Evolutionary conservation across 805 yeast species (phyloP), one percentile per base, ranked within the genome.

Genomic region (Ogataea philodendri): DNA sequence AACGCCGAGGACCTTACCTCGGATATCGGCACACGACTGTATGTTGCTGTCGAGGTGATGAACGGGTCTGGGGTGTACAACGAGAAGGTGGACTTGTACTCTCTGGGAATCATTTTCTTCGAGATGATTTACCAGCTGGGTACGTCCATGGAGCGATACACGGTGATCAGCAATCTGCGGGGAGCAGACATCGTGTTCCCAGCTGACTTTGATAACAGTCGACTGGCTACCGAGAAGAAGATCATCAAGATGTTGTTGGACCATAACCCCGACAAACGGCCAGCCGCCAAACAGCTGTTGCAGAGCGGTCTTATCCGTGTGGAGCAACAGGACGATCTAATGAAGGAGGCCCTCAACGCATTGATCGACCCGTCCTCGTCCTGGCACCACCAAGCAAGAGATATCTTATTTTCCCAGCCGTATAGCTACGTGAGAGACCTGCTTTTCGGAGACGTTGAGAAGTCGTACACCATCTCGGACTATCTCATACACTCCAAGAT

Each of bases 61-160:
- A 68, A 73, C 11, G 93, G 93, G 1, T 69, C 67, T 27, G 81
- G 81, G 3, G 66, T 72, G n/a, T 93, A 93, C 57, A 81, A 90
- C 55, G 96, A 85, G 45, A 93, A 93, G 49, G 95, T 93, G 23
- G 99, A 93, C 57, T 81, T 93, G 84, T 93, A 88, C 57, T 88
- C 98, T 0, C 63, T 93, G 25, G 99, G 99, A 3, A 78, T 93
- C 22, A 93, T 93, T 1, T 87, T 93, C 54, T 93, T 93, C 57
- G 98, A 93, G 56, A 93, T 93, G 98, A 74, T 87, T 18, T 87
- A 80, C 55, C 70, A 81, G 1, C 69, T 90, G 50, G 69, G 70
- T n/a, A 93, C 99, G 0, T 89, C 87, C 2, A 93, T 93, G 97
- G 99, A 93, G 57, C 70, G 98, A 34, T 87, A 83, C 8, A 69